phyloP scores from a whole-genome alignment of 768 basidiomycete species.

The Phanerodontia chrysosporium region DNA sequence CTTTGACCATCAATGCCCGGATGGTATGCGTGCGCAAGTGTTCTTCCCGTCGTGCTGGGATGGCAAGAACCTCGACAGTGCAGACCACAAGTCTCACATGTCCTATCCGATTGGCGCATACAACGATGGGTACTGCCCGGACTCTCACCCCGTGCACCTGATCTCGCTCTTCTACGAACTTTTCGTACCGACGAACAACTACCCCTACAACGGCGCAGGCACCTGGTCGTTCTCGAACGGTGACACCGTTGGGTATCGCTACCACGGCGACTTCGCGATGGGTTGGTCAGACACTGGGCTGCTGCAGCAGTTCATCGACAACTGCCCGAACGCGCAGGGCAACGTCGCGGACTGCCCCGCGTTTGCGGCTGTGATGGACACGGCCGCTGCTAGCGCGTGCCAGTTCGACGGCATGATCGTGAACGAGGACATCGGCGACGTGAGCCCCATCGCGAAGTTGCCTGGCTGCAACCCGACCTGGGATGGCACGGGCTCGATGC shows the following conservation, averaged over 20 bases:
- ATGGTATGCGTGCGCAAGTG: slow-evolving; percentile 23
- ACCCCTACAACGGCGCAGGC: slow-evolving; percentile 14
- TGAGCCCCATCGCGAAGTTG: slow-evolving; percentile 7
- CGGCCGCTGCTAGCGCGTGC: slow-evolving; percentile 12
- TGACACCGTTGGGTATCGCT: slow-evolving; percentile 11
- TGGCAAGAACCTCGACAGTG: slow-evolving; percentile 31
- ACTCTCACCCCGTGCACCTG: slow-evolving; percentile 14
- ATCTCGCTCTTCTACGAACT: slow-evolving; percentile 18
- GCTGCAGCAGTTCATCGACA: slow-evolving; percentile 13
- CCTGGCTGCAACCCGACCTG: slow-evolving; percentile 16
- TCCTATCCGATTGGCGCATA: slow-evolving; percentile 23
- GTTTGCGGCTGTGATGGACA: slow-evolving; percentile 14
- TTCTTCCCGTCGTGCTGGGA: slow-evolving; percentile 33
- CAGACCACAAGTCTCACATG: slow-evolving; percentile 33
- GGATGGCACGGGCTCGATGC: slow-evolving; percentile 13
- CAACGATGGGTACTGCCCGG: slow-evolving; percentile 15
- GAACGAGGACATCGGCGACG: slow-evolving; percentile 13
- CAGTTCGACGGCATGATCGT: slow-evolving; percentile 12
- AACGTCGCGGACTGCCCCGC: slow-evolving; percentile 18
- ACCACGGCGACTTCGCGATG: slow-evolving; percentile 16
- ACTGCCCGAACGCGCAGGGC: slow-evolving; percentile 14
- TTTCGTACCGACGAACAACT: slow-evolving; percentile 9
- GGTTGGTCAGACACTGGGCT: slow-evolving; percentile 13
- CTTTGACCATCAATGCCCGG: slow-evolving; percentile 21
- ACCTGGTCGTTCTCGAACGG: slow-evolving; percentile 15